Evolutionary conservation across 495 filamentous ascomycete species (phyloP), one percentile per base, ranked within the genome.

Genomic region (Haplographium delicatum): DNA sequence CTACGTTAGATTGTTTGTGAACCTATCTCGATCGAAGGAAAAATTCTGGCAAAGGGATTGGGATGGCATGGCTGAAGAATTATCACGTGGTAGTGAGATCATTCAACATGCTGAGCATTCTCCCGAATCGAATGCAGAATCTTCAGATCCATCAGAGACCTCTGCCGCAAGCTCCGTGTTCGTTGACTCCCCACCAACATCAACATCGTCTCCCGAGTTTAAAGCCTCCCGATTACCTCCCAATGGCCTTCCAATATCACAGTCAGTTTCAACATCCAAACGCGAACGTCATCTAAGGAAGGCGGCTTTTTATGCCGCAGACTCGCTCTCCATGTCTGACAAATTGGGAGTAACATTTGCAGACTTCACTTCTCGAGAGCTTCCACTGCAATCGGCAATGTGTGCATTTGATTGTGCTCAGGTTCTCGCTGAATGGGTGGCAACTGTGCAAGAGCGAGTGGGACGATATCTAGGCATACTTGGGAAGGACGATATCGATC

Each of bases 341-440:
- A 89, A 86, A 59, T 72, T 93, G 7, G 89, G 89, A 5, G 82
- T 89, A 24, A 91, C 88, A 0, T 95, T 90, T 63, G 86, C 88
- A 5, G 85, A 95, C 53, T 83, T 89, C 51, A 85, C 84, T 1
- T 89, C 85, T 25, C 80, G 90, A 24, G 93, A 97, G 60, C 74
- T 98, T n/a, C 91, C 93, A 1, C 73, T 97, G 22, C 90, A 95
- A 56, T 91, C 89, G 11, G 88, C 88, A 5, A 84, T 98, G 78
- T 97, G 91, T 65, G 80, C 85, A 10, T 95, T 96, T 63, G 93
- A 98, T 60, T 97, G 93, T 59, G 86, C 90, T n/a, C 89, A 95
- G 61, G 89, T 98, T 0, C 81, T 98, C 20, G 91, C 93, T 1
- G 93, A 98, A 66, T 98, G 93, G 93, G 80, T 94, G 34, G 86